phyloP scores from a whole-genome alignment of 495 filamentous ascomycete species.

The Neurospora sp. region DNA sequence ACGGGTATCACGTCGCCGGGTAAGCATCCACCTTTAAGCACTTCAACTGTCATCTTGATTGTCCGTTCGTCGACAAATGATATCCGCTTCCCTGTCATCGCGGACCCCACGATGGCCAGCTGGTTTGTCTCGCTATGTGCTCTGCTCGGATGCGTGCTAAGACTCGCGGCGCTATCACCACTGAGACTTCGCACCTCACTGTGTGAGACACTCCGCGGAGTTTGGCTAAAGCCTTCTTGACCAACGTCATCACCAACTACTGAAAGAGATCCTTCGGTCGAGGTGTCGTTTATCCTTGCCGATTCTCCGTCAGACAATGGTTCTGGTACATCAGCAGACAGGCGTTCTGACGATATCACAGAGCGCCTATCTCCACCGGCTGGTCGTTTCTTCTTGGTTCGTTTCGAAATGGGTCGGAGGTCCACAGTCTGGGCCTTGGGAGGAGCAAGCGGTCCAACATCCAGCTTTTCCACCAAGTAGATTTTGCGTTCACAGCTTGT shows the following conservation, averaged over 20 bases:
- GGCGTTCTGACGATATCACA: not conserved
- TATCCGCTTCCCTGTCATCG: constrained; percentile 7
- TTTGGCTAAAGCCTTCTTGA: constrained; percentile 13
- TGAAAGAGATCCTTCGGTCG: constrained; percentile 30
- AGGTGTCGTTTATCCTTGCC: constrained; percentile 30
- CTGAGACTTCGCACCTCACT: constrained; percentile 39
- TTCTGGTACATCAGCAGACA: constrained; percentile 18
- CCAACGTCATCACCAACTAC: constrained; percentile 27
- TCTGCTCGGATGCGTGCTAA: constrained; percentile 30
- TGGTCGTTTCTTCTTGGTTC: constrained; percentile 43
- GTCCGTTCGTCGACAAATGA: constrained; percentile 43
- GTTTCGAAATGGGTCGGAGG: constrained; percentile 60
- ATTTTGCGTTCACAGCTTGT: constrained; percentile 71
- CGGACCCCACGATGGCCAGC: not conserved
- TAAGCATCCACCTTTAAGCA: constrained; percentile 73
- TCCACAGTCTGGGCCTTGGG: constrained; percentile 67
- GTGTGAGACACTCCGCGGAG: constrained; percentile 22
- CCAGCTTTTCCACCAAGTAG: constrained; percentile 60
- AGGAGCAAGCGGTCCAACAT: constrained; percentile 42
- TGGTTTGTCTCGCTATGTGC: constrained; percentile 22
- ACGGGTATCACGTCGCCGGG: constrained; percentile 76
- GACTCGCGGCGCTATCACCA: constrained; percentile 34
- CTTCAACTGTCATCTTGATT: constrained; percentile 79
- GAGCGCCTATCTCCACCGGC: constrained; percentile 16
- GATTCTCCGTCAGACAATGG: constrained; percentile 28